Evolutionary conservation across 2,329 filamentous ascomycete genomes (phyloP).

Genomic region (Macrophomina phaseolina): DNA sequence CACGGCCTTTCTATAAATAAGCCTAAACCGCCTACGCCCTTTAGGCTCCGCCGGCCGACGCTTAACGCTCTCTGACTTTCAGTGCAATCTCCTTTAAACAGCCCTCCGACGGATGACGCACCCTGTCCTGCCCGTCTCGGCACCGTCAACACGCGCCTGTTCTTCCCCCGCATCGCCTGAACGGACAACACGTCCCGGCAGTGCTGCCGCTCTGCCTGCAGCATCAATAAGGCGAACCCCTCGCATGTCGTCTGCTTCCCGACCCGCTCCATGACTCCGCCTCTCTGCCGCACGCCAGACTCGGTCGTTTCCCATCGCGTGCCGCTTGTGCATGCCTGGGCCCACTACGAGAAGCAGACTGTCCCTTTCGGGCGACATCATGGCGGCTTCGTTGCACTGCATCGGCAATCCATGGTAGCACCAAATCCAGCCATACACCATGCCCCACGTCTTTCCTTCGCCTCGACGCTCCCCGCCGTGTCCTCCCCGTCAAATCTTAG

Average conservation of each 20-base stretch:
- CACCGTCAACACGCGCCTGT: neutral
- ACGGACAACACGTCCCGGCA: neutral
- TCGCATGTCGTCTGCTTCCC: neutral
- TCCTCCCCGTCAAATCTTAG: too few relatives aligned
- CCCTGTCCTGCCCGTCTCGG: neutral
- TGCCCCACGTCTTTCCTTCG: too few relatives aligned
- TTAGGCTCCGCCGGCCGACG: constrained; percentile 9
- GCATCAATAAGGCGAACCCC: neutral
- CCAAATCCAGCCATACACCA: too few relatives aligned
- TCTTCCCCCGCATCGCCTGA: neutral
- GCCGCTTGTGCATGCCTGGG: neutral
- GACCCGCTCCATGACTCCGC: neutral
- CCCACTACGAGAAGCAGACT: neutral
- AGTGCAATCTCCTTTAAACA: constrained; percentile 5
- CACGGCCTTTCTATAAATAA: constrained; percentile 6
- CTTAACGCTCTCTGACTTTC: neutral
- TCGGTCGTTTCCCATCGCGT: neutral
- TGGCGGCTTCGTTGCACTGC: neutral
- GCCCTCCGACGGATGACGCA: neutral
- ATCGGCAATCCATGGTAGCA: neutral
- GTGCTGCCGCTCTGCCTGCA: neutral
- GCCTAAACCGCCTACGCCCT: neutral
- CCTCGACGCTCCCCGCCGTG: too few relatives aligned
- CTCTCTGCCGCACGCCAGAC: neutral
- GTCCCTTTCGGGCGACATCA: constrained; percentile 2